Evolutionary conservation across 805 yeast genomes (phyloP).

Genomic region (Kluyveromyces siamensis): DNA sequence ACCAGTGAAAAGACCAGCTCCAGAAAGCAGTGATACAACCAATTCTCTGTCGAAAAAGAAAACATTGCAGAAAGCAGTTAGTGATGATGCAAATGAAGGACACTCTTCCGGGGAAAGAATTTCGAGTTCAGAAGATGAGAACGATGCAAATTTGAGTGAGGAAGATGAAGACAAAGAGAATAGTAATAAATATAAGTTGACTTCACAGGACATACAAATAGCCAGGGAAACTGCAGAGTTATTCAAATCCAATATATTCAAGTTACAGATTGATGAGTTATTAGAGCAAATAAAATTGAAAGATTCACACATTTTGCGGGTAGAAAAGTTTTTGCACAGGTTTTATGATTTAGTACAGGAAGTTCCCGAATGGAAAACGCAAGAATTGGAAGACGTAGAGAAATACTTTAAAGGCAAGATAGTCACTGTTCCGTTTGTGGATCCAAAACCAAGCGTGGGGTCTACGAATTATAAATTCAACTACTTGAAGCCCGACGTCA

Average conservation of each 20-base stretch:
- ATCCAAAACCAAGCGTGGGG: slow-evolving; percentile 62
- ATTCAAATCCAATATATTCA: slow-evolving; percentile 91
- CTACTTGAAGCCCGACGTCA: slow-evolving; percentile 61
- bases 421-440: slow-evolving; percentile 74
- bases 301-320: slow-evolving; percentile 52
- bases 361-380: slow-evolving; percentile 47
- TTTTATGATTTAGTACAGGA: slow-evolving; percentile 58
- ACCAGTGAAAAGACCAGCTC: slow-evolving; percentile 16
- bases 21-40: slow-evolving; percentile 10
- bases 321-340: slow-evolving; percentile 70
- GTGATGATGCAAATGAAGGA: slow-evolving; percentile 25
- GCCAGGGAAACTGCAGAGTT: slow-evolving; percentile 92
- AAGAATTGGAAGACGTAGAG: slow-evolving; percentile 53
- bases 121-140: slow-evolving; percentile 10
- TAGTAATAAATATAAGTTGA: slow-evolving; percentile 27
- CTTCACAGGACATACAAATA: slow-evolving; percentile 79
- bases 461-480: slow-evolving; percentile 64
- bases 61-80: slow-evolving; percentile 6
- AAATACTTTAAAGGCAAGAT: slow-evolving; percentile 40
- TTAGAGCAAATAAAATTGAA: slow-evolving; percentile 71
- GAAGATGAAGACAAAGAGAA: slow-evolving; percentile 8
- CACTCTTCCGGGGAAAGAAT: slow-evolving; percentile 17
- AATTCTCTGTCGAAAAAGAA: slow-evolving; percentile 5
- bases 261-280: slow-evolving; percentile 87
- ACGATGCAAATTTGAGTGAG: slow-evolving; percentile 11